Evolutionary conservation across 805 yeast genomes (phyloP), one percentile per base, ranked within the genome.

Genomic region (Metschnikowia anglica): DNA sequence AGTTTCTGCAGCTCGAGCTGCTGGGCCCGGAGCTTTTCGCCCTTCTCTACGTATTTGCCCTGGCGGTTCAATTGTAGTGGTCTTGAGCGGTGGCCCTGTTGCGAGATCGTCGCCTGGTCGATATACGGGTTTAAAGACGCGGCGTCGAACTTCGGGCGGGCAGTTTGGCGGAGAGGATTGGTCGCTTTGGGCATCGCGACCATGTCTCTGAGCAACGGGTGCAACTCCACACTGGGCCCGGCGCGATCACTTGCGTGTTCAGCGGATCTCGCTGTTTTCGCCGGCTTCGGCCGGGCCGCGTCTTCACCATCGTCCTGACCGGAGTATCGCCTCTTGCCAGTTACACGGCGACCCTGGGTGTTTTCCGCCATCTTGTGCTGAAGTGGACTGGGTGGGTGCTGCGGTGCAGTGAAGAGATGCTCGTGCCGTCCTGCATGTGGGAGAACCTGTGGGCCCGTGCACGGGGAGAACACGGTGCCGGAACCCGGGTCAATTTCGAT

Each of bases 41-140:
- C 90, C 43, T 68, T 61, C 30, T 67, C 72, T 2, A 83, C 72
- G 53, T 70, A 83, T 55, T 80, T 85, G 2, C 96, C 96, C 30
- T 72, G 70, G 25, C 70, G 75, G 53, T 77, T 80, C 53, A 88
- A 79, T 12, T 59, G 60, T 31, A 83, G 61, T 2, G 70, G 73
- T 39, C 77, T 58, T 2, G 55, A 29, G 10, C 46, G 47, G 19
- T 45, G 49, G 17, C 19, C 27, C 5, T 18, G 41, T 7, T 41
- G 37, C 28, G 46, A 26, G 11, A 50, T 19, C 15, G 39, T 46
- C 2, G 43, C 43, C 41, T 63, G 71, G 37, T 63, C 57, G 20
- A 70, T 49, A 43, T 71, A 71, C 1, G 74, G 74, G 40, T 71
- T 71, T 2, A 66, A 51, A 7, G 68, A 46, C 3, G 59, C 32